A percentile compares a stretch with the other conserved stretches of the same genome.
These are phyloP conservation scores for Fusarium hostae DNA, from an alignment of 2,329 filamentous ascomycete species.

Conservation along the genomic window DNA sequence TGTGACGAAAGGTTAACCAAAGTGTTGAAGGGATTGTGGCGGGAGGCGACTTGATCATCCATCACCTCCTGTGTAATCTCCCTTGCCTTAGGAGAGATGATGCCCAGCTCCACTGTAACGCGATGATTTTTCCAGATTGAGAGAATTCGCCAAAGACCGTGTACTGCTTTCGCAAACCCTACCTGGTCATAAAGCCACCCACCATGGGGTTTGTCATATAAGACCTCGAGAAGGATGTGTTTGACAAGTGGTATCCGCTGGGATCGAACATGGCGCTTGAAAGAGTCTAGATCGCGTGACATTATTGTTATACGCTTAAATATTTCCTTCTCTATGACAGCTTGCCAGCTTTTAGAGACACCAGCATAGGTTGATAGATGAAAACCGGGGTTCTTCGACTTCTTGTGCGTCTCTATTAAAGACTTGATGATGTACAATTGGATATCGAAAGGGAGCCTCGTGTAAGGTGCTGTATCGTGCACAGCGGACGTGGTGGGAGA, in stretches of 20 bases:
- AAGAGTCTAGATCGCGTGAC: not conserved
- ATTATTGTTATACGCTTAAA: not conserved
- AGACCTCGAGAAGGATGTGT: constrained; percentile 19
- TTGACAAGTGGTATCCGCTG: not conserved
- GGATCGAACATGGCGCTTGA: not conserved
- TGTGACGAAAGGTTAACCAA: no score
- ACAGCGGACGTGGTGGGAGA: not conserved
- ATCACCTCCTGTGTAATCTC: no score
- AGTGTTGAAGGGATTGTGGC: not conserved
- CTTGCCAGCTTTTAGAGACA: constrained; percentile 21
- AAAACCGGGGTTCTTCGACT: accelerated
- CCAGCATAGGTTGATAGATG: not conserved
- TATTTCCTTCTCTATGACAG: not conserved
- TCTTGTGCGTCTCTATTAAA: not conserved
- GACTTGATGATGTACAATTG: not conserved
- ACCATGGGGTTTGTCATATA: not conserved
- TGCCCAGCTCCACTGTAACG: constrained; percentile 21
- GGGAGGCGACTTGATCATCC: no score
- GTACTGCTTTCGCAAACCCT: not conserved
- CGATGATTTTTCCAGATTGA: constrained; percentile 7
- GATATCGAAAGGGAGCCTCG: not conserved
- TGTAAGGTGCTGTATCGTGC: accelerated
- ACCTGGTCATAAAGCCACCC: no score
- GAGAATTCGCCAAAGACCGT: constrained; percentile 15
- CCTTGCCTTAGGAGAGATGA: not conserved